Evolutionary conservation across 83 land plant species (phyloP).

Genomic region (Thuja plicata): DNA sequence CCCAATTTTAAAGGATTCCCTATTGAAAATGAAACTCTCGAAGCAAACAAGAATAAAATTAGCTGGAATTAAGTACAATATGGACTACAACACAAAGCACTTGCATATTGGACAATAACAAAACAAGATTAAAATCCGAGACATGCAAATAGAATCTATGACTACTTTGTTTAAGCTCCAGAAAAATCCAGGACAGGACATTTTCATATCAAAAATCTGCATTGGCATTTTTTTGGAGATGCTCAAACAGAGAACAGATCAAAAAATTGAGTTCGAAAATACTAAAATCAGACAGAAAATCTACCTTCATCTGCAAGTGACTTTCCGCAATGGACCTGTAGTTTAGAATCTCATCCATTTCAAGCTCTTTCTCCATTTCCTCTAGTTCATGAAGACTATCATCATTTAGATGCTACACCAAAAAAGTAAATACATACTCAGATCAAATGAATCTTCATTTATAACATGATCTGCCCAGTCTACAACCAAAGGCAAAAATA

Average conservation of each 20-base stretch:
- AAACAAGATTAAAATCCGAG: neutral
- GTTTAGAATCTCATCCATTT: constrained; percentile 80
- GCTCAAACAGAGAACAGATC: neutral
- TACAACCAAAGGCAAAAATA: neutral
- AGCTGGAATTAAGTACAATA: neutral
- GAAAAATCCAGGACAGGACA: neutral
- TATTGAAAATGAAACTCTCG: neutral
- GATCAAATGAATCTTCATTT: neutral
- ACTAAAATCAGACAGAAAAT: neutral
- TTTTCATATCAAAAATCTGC: neutral
- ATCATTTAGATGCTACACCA: constrained; percentile 36
- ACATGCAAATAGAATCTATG: neutral
- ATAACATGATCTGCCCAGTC: neutral
- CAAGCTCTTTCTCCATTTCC: constrained; percentile 84
- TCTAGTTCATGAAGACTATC: constrained; percentile 55
- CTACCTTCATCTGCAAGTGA: constrained; percentile 50
- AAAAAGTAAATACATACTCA: neutral
- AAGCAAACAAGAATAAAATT: neutral
- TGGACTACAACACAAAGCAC: neutral
- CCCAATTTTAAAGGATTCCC: neutral
- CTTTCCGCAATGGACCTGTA: constrained; percentile 83
- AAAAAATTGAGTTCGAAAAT: neutral
- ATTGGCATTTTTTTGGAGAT: neutral
- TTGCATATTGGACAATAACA: neutral
- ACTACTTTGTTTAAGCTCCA: neutral